phyloP scores from a whole-genome alignment of 192 early-diverging fungal genomes.

The Podila minutissima region DNA sequence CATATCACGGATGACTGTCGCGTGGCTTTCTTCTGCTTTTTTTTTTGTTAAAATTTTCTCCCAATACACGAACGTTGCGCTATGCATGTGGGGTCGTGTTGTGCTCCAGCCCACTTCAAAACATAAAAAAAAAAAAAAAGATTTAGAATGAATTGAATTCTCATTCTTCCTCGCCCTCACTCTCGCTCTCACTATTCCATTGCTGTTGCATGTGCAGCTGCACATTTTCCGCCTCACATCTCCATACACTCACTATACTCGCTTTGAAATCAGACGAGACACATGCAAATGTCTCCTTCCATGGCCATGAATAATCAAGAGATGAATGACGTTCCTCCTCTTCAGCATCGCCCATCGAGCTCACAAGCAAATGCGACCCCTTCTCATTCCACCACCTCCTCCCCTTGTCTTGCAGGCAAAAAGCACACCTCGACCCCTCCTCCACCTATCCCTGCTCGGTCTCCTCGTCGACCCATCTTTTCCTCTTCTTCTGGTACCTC shows the following conservation, averaged over 20 bases:
- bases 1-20: too few relatives aligned
- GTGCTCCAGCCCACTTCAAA: too few relatives aligned
- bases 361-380: background rate
- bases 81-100: too few relatives aligned
- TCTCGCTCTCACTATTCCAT: background rate
- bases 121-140: background rate
- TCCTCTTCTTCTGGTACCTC: background rate
- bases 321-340: background rate
- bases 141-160: background rate
- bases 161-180: background rate
- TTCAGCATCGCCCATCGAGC: background rate
- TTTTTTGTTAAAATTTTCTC: too few relatives aligned
- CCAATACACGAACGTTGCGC: too few relatives aligned
- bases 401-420: constrained; percentile 16
- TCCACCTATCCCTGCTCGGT: constrained; percentile 12
- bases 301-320: background rate
- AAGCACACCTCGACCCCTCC: constrained; percentile 41
- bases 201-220: background rate
- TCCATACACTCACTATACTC: too few relatives aligned
- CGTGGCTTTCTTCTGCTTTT: too few relatives aligned
- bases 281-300: background rate
- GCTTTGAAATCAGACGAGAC: too few relatives aligned
- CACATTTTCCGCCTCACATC: too few relatives aligned
- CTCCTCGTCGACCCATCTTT: constrained; percentile 1
- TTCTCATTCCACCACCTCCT: background rate